phyloP scores from a whole-genome alignment of 225 moss, liverwort and hornwort genomes.

The Straminergon stramineum region DNA sequence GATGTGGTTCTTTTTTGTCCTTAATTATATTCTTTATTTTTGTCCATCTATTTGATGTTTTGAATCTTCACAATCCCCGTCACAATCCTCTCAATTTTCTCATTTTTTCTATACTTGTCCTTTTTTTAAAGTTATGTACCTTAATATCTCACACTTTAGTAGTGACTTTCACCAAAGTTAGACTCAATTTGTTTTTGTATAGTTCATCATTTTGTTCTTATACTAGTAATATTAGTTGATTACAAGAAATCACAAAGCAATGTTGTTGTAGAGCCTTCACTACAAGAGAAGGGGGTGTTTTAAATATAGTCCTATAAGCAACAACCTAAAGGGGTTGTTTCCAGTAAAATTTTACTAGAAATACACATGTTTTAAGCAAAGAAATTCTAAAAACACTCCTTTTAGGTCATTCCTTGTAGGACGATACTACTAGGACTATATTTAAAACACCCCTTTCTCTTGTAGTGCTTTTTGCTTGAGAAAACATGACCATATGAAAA shows the following conservation, averaged over 20 bases:
- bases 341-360: no score
- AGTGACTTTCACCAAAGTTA: neutral
- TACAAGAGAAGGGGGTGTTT: no score
- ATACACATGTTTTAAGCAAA: no score
- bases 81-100: neutral
- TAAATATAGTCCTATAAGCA: no score
- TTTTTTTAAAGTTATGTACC: neutral
- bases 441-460: no score
- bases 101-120: neutral
- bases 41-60: neutral
- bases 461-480: no score
- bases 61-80: neutral
- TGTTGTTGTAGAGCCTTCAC: neutral
- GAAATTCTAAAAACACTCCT: no score
- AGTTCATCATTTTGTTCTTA: neutral
- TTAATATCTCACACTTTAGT: neutral
- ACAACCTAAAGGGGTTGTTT: no score
- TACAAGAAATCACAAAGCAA: neutral
- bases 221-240: accelerated
- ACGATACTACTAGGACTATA: no score
- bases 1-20: neutral
- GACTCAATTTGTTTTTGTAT: neutral
- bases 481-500: neutral
- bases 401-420: no score
- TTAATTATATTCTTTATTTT: neutral